Evolutionary conservation across 2,329 filamentous ascomycete species (phyloP).

Genomic region (Phialocephala subalpina): DNA sequence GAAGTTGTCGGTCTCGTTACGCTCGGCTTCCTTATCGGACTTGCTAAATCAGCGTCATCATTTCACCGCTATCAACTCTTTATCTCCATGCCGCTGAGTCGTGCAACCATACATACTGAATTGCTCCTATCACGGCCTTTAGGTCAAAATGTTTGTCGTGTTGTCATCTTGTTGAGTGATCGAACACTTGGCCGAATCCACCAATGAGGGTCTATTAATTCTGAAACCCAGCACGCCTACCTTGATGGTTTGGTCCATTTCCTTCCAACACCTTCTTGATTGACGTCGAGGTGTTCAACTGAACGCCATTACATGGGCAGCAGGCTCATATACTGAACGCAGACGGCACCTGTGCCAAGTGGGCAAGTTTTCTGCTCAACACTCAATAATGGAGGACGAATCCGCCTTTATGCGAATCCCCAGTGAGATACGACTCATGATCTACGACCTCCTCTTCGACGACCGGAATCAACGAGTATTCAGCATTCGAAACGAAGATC

Average conservation of each 20-base stretch:
- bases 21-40: slow-evolving; percentile 21
- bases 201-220: not conserved
- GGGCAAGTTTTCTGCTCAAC: not conserved
- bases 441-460: slow-evolving; percentile 51
- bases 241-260: slow-evolving; percentile 14
- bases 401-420: slow-evolving; percentile 37
- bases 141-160: not conserved
- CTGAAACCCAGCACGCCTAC: slow-evolving; percentile 9
- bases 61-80: slow-evolving; percentile 19
- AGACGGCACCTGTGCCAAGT: not conserved
- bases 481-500: slow-evolving; percentile 48
- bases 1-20: not conserved
- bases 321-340: not conserved
- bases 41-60: slow-evolving; percentile 22
- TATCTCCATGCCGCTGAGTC: slow-evolving; percentile 15
- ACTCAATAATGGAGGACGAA: slow-evolving; percentile 24
- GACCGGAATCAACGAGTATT: slow-evolving; percentile 47
- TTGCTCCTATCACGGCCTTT: slow-evolving; percentile 19
- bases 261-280: not conserved
- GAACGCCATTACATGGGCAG: not conserved
- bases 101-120: slow-evolving; percentile 16
- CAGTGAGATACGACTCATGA: slow-evolving; percentile 39
- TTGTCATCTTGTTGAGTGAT: slow-evolving; percentile 13
- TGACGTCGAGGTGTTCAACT: not conserved
- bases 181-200: not conserved